Conservation (phyloP, 768 basidiomycete genomes). For the Neoboletus subvelutipes region DNA sequence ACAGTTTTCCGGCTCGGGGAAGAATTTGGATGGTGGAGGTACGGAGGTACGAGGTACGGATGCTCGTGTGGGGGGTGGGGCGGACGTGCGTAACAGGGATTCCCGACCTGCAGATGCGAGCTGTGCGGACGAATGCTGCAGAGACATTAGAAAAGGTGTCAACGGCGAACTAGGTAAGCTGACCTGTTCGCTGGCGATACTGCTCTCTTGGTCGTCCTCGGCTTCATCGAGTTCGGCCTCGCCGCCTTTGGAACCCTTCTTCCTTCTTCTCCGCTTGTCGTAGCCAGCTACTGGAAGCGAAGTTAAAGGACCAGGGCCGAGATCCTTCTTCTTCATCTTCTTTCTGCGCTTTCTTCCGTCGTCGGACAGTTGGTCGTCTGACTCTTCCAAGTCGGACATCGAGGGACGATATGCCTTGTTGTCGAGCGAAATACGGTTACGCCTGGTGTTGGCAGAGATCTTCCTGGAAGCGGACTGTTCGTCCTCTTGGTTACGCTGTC, state of each 20-base stretch:
- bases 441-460: constrained; percentile 39
- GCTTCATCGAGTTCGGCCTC: constrained; percentile 35
- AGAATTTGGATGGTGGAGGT: constrained; percentile 38
- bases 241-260: constrained; percentile 44
- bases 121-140: constrained; percentile 27
- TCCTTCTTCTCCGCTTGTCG: constrained; percentile 61
- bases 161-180: constrained; percentile 25
- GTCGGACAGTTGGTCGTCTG: constrained; percentile 59
- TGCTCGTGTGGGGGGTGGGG: constrained; percentile 38
- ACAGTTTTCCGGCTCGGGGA: constrained; percentile 18
- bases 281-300: constrained; percentile 67
- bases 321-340: constrained; percentile 49
- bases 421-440: constrained; percentile 68
- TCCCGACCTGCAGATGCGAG: constrained; percentile 37
- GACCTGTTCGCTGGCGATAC: constrained; percentile 42
- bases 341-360: constrained; percentile 52
- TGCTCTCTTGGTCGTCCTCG: constrained; percentile 50
- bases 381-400: constrained; percentile 61
- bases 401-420: constrained; percentile 81
- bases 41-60: constrained; percentile 41
- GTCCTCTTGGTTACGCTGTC: constrained; percentile 23
- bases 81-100: constrained; percentile 34
- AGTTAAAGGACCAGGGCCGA: constrained; percentile 55
- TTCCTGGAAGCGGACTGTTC: constrained; percentile 34
- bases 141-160: constrained; percentile 7